Evolutionary conservation across 2,329 filamentous ascomycete genomes (phyloP).

Genomic region (Arthrobotrys conoides): DNA sequence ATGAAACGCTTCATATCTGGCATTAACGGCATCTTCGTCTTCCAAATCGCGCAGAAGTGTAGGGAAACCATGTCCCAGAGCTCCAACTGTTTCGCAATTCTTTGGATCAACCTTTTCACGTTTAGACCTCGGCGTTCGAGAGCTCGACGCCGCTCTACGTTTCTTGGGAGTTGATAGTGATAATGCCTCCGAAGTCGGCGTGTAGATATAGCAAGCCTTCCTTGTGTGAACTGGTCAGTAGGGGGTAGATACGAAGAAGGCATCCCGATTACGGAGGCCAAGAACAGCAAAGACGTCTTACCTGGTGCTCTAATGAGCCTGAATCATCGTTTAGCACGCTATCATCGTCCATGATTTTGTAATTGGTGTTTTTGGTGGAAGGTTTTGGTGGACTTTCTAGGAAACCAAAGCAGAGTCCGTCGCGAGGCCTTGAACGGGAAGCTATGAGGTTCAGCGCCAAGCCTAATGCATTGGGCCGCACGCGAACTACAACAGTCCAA

Average conservation of each 20-base stretch:
- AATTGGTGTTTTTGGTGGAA: not conserved
- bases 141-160: constrained; percentile 64
- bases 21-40: constrained; percentile 68
- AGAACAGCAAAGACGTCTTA: constrained; percentile 31
- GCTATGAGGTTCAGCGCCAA: constrained; percentile 43
- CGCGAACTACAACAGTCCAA: constrained; percentile 52
- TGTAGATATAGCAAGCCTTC: constrained; percentile 67
- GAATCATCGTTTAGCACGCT: constrained; percentile 54
- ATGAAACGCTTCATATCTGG: constrained; percentile 75
- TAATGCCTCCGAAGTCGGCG: constrained; percentile 62
- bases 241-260: constrained; percentile 13
- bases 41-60: constrained; percentile 73
- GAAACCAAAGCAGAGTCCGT: constrained; percentile 17
- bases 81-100: constrained; percentile 40
- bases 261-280: constrained; percentile 30
- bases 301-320: constrained; percentile 56
- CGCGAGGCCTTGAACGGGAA: constrained; percentile 55
- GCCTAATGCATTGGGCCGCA: constrained; percentile 10
- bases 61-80: constrained; percentile 67
- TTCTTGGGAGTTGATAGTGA: constrained; percentile 66
- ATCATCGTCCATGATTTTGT: constrained; percentile 52
- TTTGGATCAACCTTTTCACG: constrained; percentile 54
- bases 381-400: constrained; percentile 12
- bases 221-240: constrained; percentile 45
- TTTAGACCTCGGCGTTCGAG: constrained; percentile 58